phyloP scores from a whole-genome alignment of 331 rosid genomes.

The Prunus yedoensis region DNA sequence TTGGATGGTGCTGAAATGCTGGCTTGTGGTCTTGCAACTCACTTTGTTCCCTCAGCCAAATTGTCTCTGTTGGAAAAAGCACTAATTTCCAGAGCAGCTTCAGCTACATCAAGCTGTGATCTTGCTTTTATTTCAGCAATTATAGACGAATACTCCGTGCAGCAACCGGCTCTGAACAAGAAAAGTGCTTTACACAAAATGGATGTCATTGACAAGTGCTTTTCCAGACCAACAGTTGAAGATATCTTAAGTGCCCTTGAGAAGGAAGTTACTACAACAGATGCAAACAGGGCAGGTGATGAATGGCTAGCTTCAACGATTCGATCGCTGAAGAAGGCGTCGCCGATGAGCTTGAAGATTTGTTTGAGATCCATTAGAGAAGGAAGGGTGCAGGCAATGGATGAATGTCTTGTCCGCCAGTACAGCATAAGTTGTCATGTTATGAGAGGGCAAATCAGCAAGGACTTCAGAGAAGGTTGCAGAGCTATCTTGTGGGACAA shows the following conservation, averaged over 20 bases:
- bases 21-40: slow-evolving; percentile 84
- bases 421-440: slow-evolving; percentile 71
- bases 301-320: slow-evolving; percentile 59
- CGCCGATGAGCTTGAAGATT: slow-evolving; percentile 80
- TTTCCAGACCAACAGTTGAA: slow-evolving; percentile 69
- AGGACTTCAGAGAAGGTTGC: slow-evolving; percentile 81
- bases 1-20: slow-evolving; percentile 63
- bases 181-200: slow-evolving; percentile 56
- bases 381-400: slow-evolving; percentile 66
- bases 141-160: slow-evolving; percentile 45
- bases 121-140: slow-evolving; percentile 48
- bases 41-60: slow-evolving; percentile 49
- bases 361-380: slow-evolving; percentile 74
- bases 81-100: background rate
- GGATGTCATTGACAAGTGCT: slow-evolving; percentile 65
- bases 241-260: slow-evolving; percentile 70
- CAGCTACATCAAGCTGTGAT: slow-evolving; percentile 27
- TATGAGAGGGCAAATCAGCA: slow-evolving; percentile 61
- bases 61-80: slow-evolving; percentile 21
- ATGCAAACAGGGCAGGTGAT: slow-evolving; percentile 31
- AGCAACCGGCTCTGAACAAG: slow-evolving; percentile 50
- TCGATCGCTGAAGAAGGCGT: slow-evolving; percentile 63
- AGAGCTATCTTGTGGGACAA: slow-evolving; percentile 74
- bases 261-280: slow-evolving; percentile 29
- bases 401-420: slow-evolving; percentile 66